Evolutionary conservation across 2,329 filamentous ascomycete species (phyloP), one percentile per base, ranked within the genome.

Genomic region (Pestalotiopsis sp.): DNA sequence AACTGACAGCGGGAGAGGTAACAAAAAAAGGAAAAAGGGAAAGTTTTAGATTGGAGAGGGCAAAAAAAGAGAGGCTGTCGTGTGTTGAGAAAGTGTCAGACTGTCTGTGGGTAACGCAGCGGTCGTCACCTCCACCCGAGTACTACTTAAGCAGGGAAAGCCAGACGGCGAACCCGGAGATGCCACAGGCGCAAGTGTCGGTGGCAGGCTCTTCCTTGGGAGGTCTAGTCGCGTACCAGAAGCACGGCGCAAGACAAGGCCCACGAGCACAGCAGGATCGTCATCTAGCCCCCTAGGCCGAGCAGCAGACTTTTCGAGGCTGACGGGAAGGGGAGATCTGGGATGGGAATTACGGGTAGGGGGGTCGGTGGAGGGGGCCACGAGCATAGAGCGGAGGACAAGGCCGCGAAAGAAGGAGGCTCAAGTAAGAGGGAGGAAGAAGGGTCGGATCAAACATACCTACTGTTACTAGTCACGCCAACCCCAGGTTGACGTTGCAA

Each of bases 401-500:
- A 35, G 20, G 38, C 26, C 30, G 38, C 20, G 20, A 26, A 30
- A 65, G 64, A 55, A 13, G n/a, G 22, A 14, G 35, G 26, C 52
- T 20, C 20, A 35, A 35, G 30, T n/a, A 59, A 58, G 17, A 20
- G 64, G 55, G 48, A 24, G 40, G 26, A 59, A 17, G 30, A 35
- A 9, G 40, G 63, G 26, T 9, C 14, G 24, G 22, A 22, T 35
- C 13, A 39, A 64, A 66, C 64, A 59, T 66, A 58, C 63, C 63
- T 65, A 52, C 17, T 52, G 20, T 20, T 52, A 52, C 44, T 52
- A 22, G 38, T 55, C n/a, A 14, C 13, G n/a, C 22, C 10, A 38
- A 58, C 64, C 64, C 64, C 48, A 40, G 64, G 64, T 38, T 26
- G 64, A 58, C 30, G 64, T 66, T 58, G 52, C 64, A 66, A 59